phyloP scores from a whole-genome alignment of 2,329 filamentous ascomycete genomes.

The Epichloe brachyelytri region DNA sequence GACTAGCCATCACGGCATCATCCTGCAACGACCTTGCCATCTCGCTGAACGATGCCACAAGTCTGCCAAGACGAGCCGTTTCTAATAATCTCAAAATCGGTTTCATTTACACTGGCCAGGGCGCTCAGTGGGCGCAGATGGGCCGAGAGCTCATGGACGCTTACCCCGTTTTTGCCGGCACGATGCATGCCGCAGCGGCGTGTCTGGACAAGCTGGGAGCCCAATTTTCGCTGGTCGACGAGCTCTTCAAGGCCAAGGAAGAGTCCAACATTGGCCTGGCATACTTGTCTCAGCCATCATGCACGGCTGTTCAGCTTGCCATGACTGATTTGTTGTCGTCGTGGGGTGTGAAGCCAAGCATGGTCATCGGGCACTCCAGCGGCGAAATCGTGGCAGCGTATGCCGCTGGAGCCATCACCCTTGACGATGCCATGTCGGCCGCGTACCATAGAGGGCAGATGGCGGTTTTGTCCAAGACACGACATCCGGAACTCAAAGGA shows the following conservation, averaged over 20 bases:
- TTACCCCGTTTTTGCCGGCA: slow-evolving; percentile 22
- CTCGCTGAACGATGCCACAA: slow-evolving; percentile 24
- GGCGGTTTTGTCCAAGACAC: background rate
- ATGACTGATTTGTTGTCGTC: slow-evolving; percentile 30
- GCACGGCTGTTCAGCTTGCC: slow-evolving; percentile 35
- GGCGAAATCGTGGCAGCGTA: slow-evolving; percentile 38
- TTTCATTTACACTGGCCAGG: slow-evolving; percentile 29
- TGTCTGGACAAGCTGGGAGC: slow-evolving; percentile 21
- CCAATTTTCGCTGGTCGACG: slow-evolving; percentile 23
- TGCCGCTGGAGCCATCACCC: slow-evolving; percentile 28
- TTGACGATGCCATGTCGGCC: slow-evolving; percentile 31
- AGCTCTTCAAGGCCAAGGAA: slow-evolving; percentile 22
- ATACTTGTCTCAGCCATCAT: slow-evolving; percentile 29
- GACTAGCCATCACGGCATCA: slow-evolving; percentile 28
- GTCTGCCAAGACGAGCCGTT: slow-evolving; percentile 1
- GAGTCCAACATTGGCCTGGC: slow-evolving; percentile 23
- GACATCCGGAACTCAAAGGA: slow-evolving; percentile 21
- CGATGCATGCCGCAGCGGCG: slow-evolving; percentile 19
- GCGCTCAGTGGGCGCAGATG: slow-evolving; percentile 26
- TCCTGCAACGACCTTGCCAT: slow-evolving; percentile 32
- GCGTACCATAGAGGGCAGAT: slow-evolving; percentile 35
- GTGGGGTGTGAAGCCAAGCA: slow-evolving; percentile 26
- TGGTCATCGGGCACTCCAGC: slow-evolving; percentile 32
- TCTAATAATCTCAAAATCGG: slow-evolving; percentile 12
- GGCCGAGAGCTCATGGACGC: slow-evolving; percentile 21